These are phyloP conservation scores for Penicillium sp. DNA, from an alignment of 2,329 filamentous ascomycete species.

Conservation along the genomic window DNA sequence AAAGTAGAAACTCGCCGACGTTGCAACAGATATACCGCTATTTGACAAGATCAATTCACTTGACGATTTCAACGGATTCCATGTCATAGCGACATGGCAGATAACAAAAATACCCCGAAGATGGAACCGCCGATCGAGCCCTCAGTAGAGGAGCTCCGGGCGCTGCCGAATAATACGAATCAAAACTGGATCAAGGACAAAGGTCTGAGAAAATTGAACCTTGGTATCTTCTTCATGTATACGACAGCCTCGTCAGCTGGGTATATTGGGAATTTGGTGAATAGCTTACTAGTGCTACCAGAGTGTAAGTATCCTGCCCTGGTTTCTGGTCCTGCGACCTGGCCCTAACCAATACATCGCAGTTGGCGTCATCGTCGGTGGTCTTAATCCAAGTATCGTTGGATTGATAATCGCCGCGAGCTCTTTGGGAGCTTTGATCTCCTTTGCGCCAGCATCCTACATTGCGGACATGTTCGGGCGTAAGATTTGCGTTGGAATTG, in stretches of 20 bases:
- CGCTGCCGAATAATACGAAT: conserved; percentile 20
- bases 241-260: conserved; percentile 19
- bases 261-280: conserved; percentile 25
- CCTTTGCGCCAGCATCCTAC: conserved; percentile 22
- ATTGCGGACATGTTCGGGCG: conserved; percentile 47
- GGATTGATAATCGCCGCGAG: conserved; percentile 20
- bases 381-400: conserved; percentile 16
- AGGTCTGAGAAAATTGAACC: conserved; percentile 23
- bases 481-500: conserved; percentile 47
- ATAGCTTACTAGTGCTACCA: conserved; percentile 22
- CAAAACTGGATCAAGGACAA: conserved; percentile 23
- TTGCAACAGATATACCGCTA: not conserved
- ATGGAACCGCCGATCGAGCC: conserved; percentile 16
- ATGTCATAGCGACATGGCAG: not conserved
- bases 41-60: not conserved
- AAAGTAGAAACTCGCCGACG: conserved; percentile 12
- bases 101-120: not conserved
- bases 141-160: conserved; percentile 15
- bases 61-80: not conserved
- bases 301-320: conserved; percentile 8
- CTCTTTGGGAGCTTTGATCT: conserved; percentile 18
- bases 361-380: conserved; percentile 14
- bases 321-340: not conserved
- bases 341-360: not conserved
- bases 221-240: conserved; percentile 24